These are phyloP conservation scores for Chaetothyriales sp. DNA, from an alignment of 2,329 filamentous ascomycete species.

Conservation along the genomic window DNA sequence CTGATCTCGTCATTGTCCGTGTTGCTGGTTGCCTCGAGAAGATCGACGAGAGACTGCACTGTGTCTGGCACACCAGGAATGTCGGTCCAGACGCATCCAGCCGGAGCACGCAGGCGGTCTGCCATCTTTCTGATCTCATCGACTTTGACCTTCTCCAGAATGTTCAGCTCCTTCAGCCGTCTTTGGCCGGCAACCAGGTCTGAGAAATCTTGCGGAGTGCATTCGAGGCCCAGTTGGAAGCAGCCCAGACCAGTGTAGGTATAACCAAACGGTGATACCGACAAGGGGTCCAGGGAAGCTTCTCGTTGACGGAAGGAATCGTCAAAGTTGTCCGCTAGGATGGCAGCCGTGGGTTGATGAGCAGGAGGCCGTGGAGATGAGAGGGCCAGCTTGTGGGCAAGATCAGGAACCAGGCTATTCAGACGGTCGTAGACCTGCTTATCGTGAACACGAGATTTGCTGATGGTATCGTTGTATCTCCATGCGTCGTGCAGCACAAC, in stretches of 20 bases:
- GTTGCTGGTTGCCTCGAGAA: background rate
- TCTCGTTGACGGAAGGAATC: background rate
- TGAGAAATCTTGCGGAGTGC: constrained; percentile 14
- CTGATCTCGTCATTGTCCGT: background rate
- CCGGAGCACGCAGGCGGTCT: background rate
- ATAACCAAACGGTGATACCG: constrained; percentile 7
- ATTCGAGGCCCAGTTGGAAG: constrained; percentile 19
- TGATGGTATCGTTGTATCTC: constrained; percentile 20
- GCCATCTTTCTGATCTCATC: background rate
- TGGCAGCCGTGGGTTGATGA: background rate
- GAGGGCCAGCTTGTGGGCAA: background rate
- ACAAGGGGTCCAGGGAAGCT: constrained; percentile 1
- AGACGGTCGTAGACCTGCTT: background rate
- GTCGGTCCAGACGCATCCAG: background rate
- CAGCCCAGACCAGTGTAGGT: constrained; percentile 16
- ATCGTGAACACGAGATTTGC: background rate
- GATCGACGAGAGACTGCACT: background rate
- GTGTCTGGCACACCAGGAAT: background rate
- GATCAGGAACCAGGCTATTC: background rate
- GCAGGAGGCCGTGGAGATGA: background rate
- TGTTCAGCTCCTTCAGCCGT: constrained; percentile 15
- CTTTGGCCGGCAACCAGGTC: constrained; percentile 16
- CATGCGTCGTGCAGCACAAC: constrained; percentile 31
- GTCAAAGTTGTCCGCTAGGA: background rate
- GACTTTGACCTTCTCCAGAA: constrained; percentile 8